These are phyloP conservation scores for Metschnikowia peoriensis DNA, from an alignment of 805 yeast genomes.

Conservation along the genomic window DNA sequence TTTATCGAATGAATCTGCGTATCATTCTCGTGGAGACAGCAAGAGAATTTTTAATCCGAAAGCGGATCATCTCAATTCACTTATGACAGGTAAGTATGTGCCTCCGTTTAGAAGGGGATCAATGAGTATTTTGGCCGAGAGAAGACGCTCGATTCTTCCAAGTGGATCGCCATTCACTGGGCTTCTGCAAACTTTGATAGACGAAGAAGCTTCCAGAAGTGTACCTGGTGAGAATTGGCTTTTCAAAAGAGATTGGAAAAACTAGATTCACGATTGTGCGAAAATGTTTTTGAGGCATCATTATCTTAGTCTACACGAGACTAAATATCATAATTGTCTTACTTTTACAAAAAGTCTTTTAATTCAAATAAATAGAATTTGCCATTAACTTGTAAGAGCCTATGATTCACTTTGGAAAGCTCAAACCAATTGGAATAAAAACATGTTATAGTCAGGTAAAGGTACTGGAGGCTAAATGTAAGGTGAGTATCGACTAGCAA, in stretches of 20 bases:
- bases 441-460: too few relatives aligned
- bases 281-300: too few relatives aligned
- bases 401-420: too few relatives aligned
- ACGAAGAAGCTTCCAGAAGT: slow-evolving; percentile 14
- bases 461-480: too few relatives aligned
- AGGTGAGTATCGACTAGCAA: too few relatives aligned
- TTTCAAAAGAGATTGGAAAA: slow-evolving; percentile 16
- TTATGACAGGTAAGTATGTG: slow-evolving; percentile 51
- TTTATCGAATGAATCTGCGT: background rate
- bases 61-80: slow-evolving; percentile 1
- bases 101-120: slow-evolving; percentile 72
- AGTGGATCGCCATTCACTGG: slow-evolving; percentile 10
- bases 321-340: too few relatives aligned
- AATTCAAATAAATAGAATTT: too few relatives aligned
- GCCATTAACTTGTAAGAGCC: too few relatives aligned
- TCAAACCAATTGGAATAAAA: too few relatives aligned
- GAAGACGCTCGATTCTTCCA: slow-evolving; percentile 13
- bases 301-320: too few relatives aligned
- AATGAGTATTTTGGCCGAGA: slow-evolving; percentile 13
- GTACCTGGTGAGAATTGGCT: slow-evolving; percentile 19
- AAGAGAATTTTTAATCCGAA: slow-evolving; percentile 1
- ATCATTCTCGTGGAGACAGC: slow-evolving; percentile 16
- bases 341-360: too few relatives aligned
- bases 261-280: background rate
- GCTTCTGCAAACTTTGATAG: slow-evolving; percentile 12